Conservation (phyloP, 1,139 yeast species). For the Debaryomyces sp. region DNA sequence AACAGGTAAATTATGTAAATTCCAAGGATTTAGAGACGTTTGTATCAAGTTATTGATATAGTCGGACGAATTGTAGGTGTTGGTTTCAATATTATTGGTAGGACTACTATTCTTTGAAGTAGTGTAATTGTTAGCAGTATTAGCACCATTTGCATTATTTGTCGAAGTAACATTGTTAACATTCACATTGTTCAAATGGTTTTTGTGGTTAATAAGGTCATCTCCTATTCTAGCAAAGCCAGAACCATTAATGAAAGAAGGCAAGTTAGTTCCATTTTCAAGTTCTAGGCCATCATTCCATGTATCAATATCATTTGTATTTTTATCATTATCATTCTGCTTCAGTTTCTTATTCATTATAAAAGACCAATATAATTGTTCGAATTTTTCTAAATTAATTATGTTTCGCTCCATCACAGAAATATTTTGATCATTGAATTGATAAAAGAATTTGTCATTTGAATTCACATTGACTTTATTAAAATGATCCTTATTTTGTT, state of each 20-base stretch:
- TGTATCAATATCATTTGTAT: not conserved
- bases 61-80: constrained; percentile 25
- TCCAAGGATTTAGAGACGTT: constrained; percentile 61
- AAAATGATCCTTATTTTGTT: constrained; percentile 20
- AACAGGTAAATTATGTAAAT: constrained; percentile 64
- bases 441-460: constrained; percentile 10
- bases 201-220: constrained; percentile 26
- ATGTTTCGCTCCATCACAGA: constrained; percentile 23
- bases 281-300: constrained; percentile 31
- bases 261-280: constrained; percentile 31
- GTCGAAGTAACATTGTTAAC: constrained; percentile 13
- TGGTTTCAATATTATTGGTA: constrained; percentile 14
- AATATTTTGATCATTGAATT: constrained; percentile 10
- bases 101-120: constrained; percentile 3
- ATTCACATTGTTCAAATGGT: constrained; percentile 18
- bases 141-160: constrained; percentile 8
- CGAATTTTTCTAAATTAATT: constrained; percentile 36
- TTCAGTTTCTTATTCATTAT: constrained; percentile 30
- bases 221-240: constrained; percentile 31
- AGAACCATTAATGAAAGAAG: constrained; percentile 26
- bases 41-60: constrained; percentile 24
- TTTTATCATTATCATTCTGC: not conserved
- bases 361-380: constrained; percentile 47
- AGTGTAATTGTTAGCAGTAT: constrained; percentile 1
- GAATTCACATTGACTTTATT: constrained; percentile 12